phyloP scores from a whole-genome alignment of 164 flowering plant genomes.

The Magnolia sinica region DNA sequence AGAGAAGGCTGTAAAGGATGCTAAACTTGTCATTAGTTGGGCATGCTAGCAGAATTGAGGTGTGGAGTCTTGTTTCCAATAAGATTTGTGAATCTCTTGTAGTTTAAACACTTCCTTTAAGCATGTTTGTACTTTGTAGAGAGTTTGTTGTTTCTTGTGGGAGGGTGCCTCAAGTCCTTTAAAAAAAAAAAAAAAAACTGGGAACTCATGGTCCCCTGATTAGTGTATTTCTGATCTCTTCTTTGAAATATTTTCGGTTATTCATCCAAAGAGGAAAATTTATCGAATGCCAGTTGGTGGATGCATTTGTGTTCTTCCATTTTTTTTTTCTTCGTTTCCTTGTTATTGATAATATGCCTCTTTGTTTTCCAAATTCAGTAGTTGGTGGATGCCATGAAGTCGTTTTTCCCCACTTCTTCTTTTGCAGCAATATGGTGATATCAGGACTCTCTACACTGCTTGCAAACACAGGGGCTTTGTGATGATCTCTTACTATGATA shows the following conservation, averaged over 20 bases:
- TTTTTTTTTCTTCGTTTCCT: neutral
- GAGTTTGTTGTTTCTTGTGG: too few species aligned
- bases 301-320: neutral
- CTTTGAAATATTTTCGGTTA: neutral
- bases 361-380: neutral
- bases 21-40: too few species aligned
- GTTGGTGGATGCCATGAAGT: neutral
- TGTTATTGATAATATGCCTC: neutral
- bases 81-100: too few species aligned
- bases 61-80: too few species aligned
- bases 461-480: conserved; percentile 99
- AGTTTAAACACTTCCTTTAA: too few species aligned
- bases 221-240: too few species aligned
- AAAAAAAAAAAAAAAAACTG: too few species aligned
- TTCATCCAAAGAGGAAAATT: neutral
- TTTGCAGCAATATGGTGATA: conserved; percentile 93
- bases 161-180: too few species aligned
- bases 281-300: neutral
- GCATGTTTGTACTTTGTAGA: too few species aligned
- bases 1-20: too few species aligned
- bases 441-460: conserved; percentile 90
- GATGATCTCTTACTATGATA: conserved; percentile 98
- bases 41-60: too few species aligned
- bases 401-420: conserved; percentile 8
- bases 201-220: too few species aligned